Evolutionary conservation across 352 stramenopile genomes (phyloP), one percentile per base, ranked within the genome.

Genomic region (Paralagenidium karlingii): DNA sequence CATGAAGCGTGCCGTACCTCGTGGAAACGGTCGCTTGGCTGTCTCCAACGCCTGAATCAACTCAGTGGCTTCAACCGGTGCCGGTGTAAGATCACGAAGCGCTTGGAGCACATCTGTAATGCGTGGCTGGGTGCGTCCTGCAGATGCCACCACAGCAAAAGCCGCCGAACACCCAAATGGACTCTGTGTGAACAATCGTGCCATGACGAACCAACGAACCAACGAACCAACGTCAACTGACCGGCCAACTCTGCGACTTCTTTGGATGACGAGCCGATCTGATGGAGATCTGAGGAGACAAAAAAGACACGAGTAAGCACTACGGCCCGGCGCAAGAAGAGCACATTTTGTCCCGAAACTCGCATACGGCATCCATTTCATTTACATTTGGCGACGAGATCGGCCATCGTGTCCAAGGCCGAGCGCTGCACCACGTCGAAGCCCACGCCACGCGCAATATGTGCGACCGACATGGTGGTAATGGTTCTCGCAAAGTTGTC

Each of bases 351-450:
- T 19, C 22, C 38, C 28, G n/a, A 26, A 21, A 38, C 40, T 37
- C 41, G 11, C 33, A 49, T 54, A 45, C 38, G 24, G 47, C 43
- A 38, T 39, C n/a, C 39, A 36, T 24, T 36, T 36, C 16, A 48
- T 19, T 19, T 49, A 73, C 61, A 80, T 45, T 64, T 63, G 19
- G 56, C 63, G 31, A 81, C 39, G 26, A 81, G 66, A 21, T 78
- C 63, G 12, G 60, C 55, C 5, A 81, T 48, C 22, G 57, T 63
- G 45, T 70, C 66, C 12, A 51, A 53, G 9, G 67, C 67, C 3
- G 58, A 68, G 33, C 64, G 59, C 32, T 81, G 63, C 20, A 81
- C 52, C 3, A 51, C 51, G 27, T 78, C 63, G 38, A 78, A 81
- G 43, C 67, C 67, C 22, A 62, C 67, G 33, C 61, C 64, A 0